phyloP scores from a whole-genome alignment of 2,329 filamentous ascomycete species.

The Thelonectria blattea region DNA sequence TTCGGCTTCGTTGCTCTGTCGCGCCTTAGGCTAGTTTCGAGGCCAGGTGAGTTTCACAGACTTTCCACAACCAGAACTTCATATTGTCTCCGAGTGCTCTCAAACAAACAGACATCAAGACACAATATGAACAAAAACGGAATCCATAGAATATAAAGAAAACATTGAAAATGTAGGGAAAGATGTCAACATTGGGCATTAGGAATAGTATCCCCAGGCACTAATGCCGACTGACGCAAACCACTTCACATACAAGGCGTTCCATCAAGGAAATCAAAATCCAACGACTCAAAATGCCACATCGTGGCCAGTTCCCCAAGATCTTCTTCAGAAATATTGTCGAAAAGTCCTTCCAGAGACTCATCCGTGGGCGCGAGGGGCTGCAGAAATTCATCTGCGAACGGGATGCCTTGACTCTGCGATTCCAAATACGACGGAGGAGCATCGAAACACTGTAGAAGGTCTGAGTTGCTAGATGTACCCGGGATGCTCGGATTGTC shows the following conservation, averaged over 20 bases:
- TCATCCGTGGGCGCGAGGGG: neutral
- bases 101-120: too few relatives aligned
- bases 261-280: slow-evolving; percentile 39
- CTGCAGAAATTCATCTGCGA: neutral
- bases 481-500: slow-evolving; percentile 2
- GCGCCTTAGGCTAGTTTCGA: too few relatives aligned
- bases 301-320: slow-evolving; percentile 42
- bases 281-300: slow-evolving; percentile 45
- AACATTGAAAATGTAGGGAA: neutral
- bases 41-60: too few relatives aligned
- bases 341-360: slow-evolving; percentile 31
- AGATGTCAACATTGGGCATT: neutral
- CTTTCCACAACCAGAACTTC: too few relatives aligned
- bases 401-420: slow-evolving; percentile 19
- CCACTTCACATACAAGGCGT: neutral
- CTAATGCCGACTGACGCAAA: neutral
- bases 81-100: too few relatives aligned
- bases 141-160: neutral
- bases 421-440: slow-evolving; percentile 19
- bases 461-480: neutral
- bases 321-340: slow-evolving; percentile 41
- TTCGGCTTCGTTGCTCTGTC: too few relatives aligned
- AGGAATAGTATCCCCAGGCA: neutral
- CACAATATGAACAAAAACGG: too few relatives aligned
- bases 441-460: slow-evolving; percentile 13